Evolutionary conservation across 805 yeast genomes (phyloP).

Genomic region (Starmerella bombicola): DNA sequence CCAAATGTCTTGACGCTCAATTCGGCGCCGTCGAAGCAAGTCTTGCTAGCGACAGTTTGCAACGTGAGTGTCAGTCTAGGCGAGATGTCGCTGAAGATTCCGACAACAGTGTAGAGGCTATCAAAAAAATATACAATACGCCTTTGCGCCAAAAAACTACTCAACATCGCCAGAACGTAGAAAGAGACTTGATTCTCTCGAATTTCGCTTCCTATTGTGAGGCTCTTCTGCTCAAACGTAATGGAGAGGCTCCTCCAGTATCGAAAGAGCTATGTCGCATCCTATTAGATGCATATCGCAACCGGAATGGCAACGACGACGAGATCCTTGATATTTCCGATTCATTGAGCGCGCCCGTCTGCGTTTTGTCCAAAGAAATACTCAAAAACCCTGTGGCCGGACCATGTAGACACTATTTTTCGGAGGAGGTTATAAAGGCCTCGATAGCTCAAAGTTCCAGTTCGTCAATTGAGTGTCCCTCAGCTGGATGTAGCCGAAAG

Average conservation of each 20-base stretch:
- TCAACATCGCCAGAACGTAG: too few species aligned
- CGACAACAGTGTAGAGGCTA: too few species aligned
- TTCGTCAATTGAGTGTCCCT: constrained; percentile 8
- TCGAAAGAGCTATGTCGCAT: background rate
- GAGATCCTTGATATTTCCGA: constrained; percentile 7
- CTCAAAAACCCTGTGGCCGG: constrained; percentile 18
- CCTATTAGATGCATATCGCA: background rate
- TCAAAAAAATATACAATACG: too few species aligned
- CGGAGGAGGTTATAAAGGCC: constrained; percentile 1
- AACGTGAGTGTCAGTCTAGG: too few species aligned
- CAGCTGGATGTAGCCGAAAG: constrained; percentile 7
- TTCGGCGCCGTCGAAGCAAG: too few species aligned
- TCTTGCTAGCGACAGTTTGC: too few species aligned
- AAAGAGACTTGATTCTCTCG: too few species aligned
- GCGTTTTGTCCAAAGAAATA: constrained; percentile 10
- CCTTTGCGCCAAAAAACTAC: too few species aligned
- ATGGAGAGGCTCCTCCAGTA: background rate
- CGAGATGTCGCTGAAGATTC: too few species aligned
- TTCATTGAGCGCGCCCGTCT: constrained; percentile 6
- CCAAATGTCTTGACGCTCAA: too few species aligned
- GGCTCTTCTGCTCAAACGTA: too few species aligned
- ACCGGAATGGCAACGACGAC: constrained; percentile 2
- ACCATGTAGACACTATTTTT: constrained; percentile 17
- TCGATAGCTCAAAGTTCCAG: background rate
- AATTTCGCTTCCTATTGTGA: too few species aligned